Evolutionary conservation across 768 basidiomycete genomes (phyloP).

Genomic region (Russula earlei): DNA sequence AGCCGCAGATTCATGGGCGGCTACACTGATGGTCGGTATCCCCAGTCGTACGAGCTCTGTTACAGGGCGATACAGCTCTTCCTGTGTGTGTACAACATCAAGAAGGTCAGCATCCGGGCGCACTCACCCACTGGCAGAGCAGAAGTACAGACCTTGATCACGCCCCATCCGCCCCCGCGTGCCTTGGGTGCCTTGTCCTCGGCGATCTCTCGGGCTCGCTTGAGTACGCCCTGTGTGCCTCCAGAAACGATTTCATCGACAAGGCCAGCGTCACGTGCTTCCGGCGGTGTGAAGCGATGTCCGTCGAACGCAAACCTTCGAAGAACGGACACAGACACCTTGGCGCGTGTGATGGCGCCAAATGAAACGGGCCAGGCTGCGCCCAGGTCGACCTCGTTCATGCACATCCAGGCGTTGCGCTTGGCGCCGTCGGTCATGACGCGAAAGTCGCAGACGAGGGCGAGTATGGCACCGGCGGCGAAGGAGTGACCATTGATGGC

Average conservation of each 20-base stretch:
- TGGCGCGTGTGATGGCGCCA: slow-evolving; percentile 50
- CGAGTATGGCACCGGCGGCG: slow-evolving; percentile 73
- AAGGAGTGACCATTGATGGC: slow-evolving; percentile 82
- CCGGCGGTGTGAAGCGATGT: slow-evolving; percentile 63
- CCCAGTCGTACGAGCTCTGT: slow-evolving; percentile 34
- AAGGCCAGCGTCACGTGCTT: slow-evolving; percentile 56
- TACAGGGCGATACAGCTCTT: slow-evolving; percentile 46
- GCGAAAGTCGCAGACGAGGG: slow-evolving; percentile 79
- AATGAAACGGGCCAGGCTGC: slow-evolving; percentile 73
- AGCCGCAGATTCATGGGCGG: slow-evolving; percentile 42
- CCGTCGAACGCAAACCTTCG: slow-evolving; percentile 77
- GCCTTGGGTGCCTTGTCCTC: slow-evolving; percentile 43
- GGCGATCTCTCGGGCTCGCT: slow-evolving; percentile 56
- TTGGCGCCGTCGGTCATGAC: slow-evolving; percentile 77
- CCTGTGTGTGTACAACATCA: slow-evolving; percentile 27
- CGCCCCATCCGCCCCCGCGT: slow-evolving; percentile 55
- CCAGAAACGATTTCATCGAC: slow-evolving; percentile 62
- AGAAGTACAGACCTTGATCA: slow-evolving; percentile 47
- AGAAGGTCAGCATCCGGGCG: neutral
- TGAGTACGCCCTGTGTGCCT: slow-evolving; percentile 47
- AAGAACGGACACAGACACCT: slow-evolving; percentile 53
- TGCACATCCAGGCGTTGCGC: slow-evolving; percentile 77
- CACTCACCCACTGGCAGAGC: neutral
- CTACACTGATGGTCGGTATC: slow-evolving; percentile 27
- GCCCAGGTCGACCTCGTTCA: slow-evolving; percentile 89